These are phyloP conservation scores for Oemleria cerasiformis DNA, from an alignment of 306 rosid genomes.

Conservation along the genomic window DNA sequence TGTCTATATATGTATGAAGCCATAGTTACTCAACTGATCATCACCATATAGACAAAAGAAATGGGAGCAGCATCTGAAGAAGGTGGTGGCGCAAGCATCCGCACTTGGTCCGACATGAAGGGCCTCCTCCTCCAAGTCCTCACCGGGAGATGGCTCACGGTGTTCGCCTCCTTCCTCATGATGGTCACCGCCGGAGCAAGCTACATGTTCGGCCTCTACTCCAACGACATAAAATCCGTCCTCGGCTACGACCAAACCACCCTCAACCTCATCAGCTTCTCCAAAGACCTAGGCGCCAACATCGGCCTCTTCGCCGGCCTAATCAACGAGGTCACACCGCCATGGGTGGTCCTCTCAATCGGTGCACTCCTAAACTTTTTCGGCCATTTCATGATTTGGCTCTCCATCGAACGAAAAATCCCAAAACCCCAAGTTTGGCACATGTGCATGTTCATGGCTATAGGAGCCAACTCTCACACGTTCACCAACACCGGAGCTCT, in stretches of 20 bases:
- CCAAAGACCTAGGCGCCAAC: conserved; percentile 36
- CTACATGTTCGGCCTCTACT: conserved; percentile 45
- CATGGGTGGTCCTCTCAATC: conserved; percentile 37
- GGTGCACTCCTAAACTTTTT: conserved; percentile 59
- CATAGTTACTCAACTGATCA: not conserved
- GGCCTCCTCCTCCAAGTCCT: conserved; percentile 19
- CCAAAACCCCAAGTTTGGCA: conserved; percentile 53
- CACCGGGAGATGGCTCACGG: conserved; percentile 40
- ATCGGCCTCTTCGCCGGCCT: conserved; percentile 35
- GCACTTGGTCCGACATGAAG: conserved; percentile 8
- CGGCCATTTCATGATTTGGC: conserved; percentile 85
- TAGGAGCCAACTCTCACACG: conserved; percentile 66
- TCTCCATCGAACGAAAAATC: conserved; percentile 40
- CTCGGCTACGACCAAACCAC: conserved; percentile 47
- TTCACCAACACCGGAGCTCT: conserved; percentile 75
- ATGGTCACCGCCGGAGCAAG: conserved; percentile 44
- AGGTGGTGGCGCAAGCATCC: not conserved
- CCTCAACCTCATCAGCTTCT: conserved; percentile 41
- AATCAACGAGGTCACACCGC: conserved; percentile 38
- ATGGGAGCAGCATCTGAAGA: not conserved
- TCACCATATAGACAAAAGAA: not conserved
- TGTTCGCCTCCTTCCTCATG: conserved; percentile 38
- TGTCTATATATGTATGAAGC: not conserved
- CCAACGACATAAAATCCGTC: conserved; percentile 32
- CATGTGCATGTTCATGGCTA: conserved; percentile 63